These are phyloP conservation scores for Lyophyllum atratum DNA, from an alignment of 768 basidiomycete genomes.

Conservation along the genomic window DNA sequence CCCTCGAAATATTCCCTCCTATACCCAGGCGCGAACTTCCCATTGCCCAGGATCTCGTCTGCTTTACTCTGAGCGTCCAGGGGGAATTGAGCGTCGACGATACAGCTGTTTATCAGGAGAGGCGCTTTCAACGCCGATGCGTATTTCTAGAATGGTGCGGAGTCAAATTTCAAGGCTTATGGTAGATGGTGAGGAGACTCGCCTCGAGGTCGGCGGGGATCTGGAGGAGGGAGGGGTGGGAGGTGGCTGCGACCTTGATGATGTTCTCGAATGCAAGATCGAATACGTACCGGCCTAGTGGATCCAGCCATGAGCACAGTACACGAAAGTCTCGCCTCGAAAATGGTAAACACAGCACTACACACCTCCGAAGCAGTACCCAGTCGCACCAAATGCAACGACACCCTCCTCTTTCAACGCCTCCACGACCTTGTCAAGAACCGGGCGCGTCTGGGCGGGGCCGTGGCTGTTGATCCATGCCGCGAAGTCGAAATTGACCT, in stretches of 20 bases:
- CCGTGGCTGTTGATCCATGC: slow-evolving; percentile 49
- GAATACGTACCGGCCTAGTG: slow-evolving; percentile 55
- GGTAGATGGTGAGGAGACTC: background rate
- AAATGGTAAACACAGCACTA: background rate
- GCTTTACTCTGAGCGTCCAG: slow-evolving; percentile 42
- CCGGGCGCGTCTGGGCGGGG: slow-evolving; percentile 41
- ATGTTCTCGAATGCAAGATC: slow-evolving; percentile 60
- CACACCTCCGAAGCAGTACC: slow-evolving; percentile 72
- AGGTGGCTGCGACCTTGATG: slow-evolving; percentile 47
- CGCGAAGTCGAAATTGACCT: slow-evolving; percentile 37
- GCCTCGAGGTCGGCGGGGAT: slow-evolving; percentile 66
- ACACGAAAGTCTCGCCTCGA: background rate
- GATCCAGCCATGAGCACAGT: background rate
- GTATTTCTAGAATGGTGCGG: slow-evolving; percentile 43
- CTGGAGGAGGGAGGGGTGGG: slow-evolving; percentile 66
- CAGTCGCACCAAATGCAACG: slow-evolving; percentile 56
- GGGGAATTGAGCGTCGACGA: slow-evolving; percentile 53
- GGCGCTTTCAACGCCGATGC: slow-evolving; percentile 46
- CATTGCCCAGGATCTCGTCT: slow-evolving; percentile 51
- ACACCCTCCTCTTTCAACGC: slow-evolving; percentile 63
- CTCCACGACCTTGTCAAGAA: slow-evolving; percentile 55
- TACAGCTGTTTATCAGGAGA: slow-evolving; percentile 51
- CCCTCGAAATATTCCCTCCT: slow-evolving; percentile 40
- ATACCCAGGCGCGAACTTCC: slow-evolving; percentile 50
- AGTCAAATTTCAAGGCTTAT: background rate